A percentile compares a stretch with the other conserved stretches of the same genome.
phyloP scores from a whole-genome alignment of 1,139 yeast species.

The Yamadazyma sp. region DNA sequence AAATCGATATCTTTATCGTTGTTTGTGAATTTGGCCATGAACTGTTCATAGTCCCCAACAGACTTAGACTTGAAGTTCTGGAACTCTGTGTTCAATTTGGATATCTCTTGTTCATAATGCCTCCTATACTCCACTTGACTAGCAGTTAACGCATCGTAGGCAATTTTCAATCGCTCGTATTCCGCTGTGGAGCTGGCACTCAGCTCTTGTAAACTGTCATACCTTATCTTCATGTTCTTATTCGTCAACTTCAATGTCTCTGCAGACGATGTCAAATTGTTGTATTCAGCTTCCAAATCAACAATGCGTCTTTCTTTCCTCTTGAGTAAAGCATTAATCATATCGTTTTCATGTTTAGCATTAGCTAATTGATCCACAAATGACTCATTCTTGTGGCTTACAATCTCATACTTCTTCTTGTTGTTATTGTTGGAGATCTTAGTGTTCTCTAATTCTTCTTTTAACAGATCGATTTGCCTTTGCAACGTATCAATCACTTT shows the following conservation, averaged over 20 bases:
- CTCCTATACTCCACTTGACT: constrained; percentile 58
- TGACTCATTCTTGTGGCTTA: constrained; percentile 54
- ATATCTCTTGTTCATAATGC: constrained; percentile 44
- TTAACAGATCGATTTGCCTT: constrained; percentile 51
- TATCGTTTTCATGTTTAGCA: constrained; percentile 69
- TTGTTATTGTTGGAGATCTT: constrained; percentile 38
- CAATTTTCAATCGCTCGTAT: constrained; percentile 54
- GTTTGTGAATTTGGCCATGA: constrained; percentile 27
- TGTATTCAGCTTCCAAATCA: constrained; percentile 59
- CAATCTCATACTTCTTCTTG: constrained; percentile 49
- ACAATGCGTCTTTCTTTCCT: constrained; percentile 63
- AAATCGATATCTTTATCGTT: constrained; percentile 49
- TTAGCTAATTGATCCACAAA: constrained; percentile 68
- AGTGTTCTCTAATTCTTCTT: constrained; percentile 48
- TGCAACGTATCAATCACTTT: constrained; percentile 61
- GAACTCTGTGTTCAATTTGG: constrained; percentile 28
- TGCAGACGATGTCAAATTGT: constrained; percentile 43
- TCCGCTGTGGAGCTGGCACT: constrained; percentile 52
- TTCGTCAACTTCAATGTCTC: constrained; percentile 48
- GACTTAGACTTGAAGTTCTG: constrained; percentile 39
- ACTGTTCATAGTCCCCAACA: constrained; percentile 27
- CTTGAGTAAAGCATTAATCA: constrained; percentile 59
- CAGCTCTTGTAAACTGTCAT: constrained; percentile 49
- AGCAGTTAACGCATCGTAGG: constrained; percentile 61
- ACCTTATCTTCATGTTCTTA: constrained; percentile 49